Conservation (phyloP, 1,284 basidiomycete genomes). For the Microbotryum violaceum region DNA sequence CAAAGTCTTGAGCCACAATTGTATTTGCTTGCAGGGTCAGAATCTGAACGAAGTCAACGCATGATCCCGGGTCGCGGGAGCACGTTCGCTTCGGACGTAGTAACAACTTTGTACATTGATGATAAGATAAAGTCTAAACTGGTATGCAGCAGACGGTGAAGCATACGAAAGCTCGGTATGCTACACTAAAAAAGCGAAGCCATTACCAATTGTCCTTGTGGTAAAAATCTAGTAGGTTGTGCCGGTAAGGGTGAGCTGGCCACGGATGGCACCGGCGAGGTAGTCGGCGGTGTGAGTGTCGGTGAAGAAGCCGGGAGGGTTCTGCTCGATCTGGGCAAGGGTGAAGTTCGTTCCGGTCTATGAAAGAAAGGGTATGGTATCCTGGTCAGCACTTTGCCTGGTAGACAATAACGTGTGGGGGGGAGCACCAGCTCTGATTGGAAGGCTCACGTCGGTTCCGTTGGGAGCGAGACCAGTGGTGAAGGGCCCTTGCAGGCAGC, state of each 20-base stretch:
- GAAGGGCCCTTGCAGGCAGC: constrained; percentile 42
- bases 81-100: too few species aligned
- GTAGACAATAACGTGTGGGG: neutral
- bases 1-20: too few species aligned
- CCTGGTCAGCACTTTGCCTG: neutral
- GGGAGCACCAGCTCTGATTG: too few species aligned
- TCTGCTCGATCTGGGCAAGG: constrained; percentile 37
- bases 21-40: too few species aligned
- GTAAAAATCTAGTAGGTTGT: constrained; percentile 3
- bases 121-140: too few species aligned
- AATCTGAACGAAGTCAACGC: too few species aligned
- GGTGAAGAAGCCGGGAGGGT: constrained; percentile 40
- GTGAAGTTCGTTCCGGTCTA: constrained; percentile 38
- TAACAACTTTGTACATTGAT: too few species aligned
- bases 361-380: neutral
- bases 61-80: too few species aligned
- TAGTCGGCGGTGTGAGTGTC: constrained; percentile 39
- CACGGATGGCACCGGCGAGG: constrained; percentile 41
- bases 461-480: constrained; percentile 38
- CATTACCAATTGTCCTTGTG: neutral
- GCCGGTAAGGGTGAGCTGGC: constrained; percentile 35
- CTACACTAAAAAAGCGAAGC: too few species aligned
- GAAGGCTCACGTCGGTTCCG: constrained; percentile 32
- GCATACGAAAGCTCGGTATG: too few species aligned
- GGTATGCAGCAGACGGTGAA: too few species aligned